phyloP scores from a whole-genome alignment of 768 basidiomycete genomes.

The Boletales sp. region DNA sequence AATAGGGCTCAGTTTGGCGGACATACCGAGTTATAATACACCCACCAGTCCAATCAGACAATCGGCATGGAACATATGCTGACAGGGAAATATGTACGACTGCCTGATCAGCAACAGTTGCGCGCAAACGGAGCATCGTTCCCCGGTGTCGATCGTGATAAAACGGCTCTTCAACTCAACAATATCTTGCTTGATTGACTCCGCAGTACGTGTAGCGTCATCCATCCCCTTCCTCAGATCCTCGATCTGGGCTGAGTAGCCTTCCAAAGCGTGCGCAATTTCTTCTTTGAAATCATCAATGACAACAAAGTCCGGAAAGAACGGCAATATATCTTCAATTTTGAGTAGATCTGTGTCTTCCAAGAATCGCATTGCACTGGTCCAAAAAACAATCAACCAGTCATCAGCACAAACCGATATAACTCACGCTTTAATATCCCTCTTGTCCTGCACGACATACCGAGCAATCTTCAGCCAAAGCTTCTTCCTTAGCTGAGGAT shows the following conservation, averaged over 20 bases:
- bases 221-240: conserved; percentile 92
- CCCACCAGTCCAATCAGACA: conserved; percentile 92
- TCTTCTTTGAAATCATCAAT: conserved; percentile 99
- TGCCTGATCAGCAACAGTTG: conserved; percentile 78
- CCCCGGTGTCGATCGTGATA: conserved; percentile 84
- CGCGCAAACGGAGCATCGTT: conserved; percentile 81
- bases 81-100: conserved; percentile 98
- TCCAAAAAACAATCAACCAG: conserved; percentile 1
- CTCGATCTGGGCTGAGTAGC: conserved; percentile 90
- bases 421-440: conserved; percentile 95
- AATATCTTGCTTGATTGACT: conserved; percentile 92
- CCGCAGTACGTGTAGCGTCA: conserved; percentile 87
- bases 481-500: conserved; percentile 82
- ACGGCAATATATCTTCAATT: conserved; percentile 97
- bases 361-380: conserved; percentile 93
- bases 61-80: conserved; percentile 96
- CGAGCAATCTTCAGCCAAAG: conserved; percentile 99
- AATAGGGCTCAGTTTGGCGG: conserved; percentile 1
- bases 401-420: background rate
- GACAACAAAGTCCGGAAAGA: conserved; percentile 99
- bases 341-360: conserved; percentile 93
- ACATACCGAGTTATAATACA: conserved; percentile 8
- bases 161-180: conserved; percentile 81
- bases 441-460: conserved; percentile 96
- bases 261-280: conserved; percentile 93